Base-by-base conservation (phyloP, 2,329 filamentous ascomycete species). In the Scedosporium aurantiacum region DNA sequence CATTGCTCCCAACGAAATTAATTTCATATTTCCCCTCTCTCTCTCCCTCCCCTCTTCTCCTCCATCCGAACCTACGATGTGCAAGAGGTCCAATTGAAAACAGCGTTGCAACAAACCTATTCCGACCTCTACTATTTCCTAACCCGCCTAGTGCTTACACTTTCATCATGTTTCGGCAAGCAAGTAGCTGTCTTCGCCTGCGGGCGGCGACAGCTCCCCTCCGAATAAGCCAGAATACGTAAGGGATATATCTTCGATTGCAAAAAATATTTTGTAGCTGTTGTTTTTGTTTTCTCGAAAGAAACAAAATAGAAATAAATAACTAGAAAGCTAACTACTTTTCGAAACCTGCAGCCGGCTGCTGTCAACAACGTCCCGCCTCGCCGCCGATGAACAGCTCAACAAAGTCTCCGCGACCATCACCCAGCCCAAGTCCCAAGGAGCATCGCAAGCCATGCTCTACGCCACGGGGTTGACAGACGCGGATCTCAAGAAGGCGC, bases 401-500 rank as follows among this genome's bases (percentile, higher is more conserved):
- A 99, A 99, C 82, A 90, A 85, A 74, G 80, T 93, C 72, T 97
- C 92, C 64, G 79, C 85, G 64, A 75, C 80, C 72, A 93, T 99
- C 78, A 99, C 94, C 27, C 92, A 97, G 77, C 93, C 92, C 72
- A 97, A 97, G 79, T 94, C 93, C 40, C 94, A 99, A 79, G 94
- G 94, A 67, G 94, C 95, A 61, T 97, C 94, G 50, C 94, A 99
- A 79, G 94, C 95, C 66, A 99, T 99, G 95, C 82, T 99, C 62
- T 99, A 96, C 79, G 94, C 90, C 67, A 97, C 93, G 1, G 95
- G 95, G 60, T 79, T 99, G 69, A 84, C 78, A 50, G 90, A 96
- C 71, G 82, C 82, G 62, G 92, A 96, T 75, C 90, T 97, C 87
- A 87, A 88, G 79, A 99, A 97, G 80, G 89, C 94, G 27, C 95